A percentile compares a stretch with the other conserved stretches of the same genome.
phyloP scores from a whole-genome alignment of 148 eudicot species.

The Silene conica region DNA sequence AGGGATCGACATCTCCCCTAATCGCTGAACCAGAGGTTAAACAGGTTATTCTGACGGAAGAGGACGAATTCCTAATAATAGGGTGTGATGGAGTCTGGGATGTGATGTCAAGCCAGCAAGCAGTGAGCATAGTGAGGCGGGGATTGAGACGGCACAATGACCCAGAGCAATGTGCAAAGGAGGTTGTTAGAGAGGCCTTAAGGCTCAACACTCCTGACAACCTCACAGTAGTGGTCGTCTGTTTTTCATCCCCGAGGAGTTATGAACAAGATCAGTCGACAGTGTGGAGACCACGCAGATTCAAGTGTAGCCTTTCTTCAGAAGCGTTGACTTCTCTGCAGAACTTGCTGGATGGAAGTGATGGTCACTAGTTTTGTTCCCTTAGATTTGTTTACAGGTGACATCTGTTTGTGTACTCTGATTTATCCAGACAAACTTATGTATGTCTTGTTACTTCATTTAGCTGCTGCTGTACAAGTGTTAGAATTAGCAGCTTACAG shows the following conservation, averaged over 20 bases:
- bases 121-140: slow-evolving; percentile 63
- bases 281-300: slow-evolving; percentile 13
- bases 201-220: slow-evolving; percentile 64
- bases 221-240: slow-evolving; percentile 65
- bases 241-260: slow-evolving; percentile 40
- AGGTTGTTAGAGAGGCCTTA: slow-evolving; percentile 68
- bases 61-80: slow-evolving; percentile 86
- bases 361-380: slow-evolving; percentile 9
- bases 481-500: slow-evolving; percentile 38
- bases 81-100: slow-evolving; percentile 97
- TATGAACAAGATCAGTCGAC: slow-evolving; percentile 24
- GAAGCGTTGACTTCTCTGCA: slow-evolving; percentile 57
- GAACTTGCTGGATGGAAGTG: slow-evolving; percentile 36
- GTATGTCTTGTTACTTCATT: not conserved
- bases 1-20: slow-evolving; percentile 52
- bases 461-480: not conserved
- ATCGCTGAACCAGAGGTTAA: slow-evolving; percentile 77
- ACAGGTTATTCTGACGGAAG: slow-evolving; percentile 52
- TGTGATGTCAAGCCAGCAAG: slow-evolving; percentile 79
- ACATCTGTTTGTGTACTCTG: not conserved
- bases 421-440: slow-evolving; percentile 7
- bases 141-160: slow-evolving; percentile 69
- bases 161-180: slow-evolving; percentile 67
- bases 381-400: not conserved
- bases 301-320: slow-evolving; percentile 53